Evolutionary conservation across 352 stramenopile genomes (phyloP).

Genomic region (Globisporangium spiculum): DNA sequence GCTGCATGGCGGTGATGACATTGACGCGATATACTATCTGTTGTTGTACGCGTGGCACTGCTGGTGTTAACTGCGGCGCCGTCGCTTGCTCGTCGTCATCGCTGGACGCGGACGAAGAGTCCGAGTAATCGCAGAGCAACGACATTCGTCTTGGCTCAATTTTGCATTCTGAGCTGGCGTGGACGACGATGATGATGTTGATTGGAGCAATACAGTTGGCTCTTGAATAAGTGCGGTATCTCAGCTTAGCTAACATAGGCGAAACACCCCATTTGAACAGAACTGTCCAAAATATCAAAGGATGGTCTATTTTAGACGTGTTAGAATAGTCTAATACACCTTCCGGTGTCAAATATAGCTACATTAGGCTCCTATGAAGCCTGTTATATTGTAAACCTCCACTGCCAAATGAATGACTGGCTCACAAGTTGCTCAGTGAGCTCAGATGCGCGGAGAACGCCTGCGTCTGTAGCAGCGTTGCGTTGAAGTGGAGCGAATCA

Average conservation of each 20-base stretch:
- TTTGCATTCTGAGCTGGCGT: not conserved
- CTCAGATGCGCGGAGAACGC: slow-evolving; percentile 51
- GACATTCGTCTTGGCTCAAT: slow-evolving; percentile 25
- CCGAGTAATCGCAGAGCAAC: slow-evolving; percentile 62
- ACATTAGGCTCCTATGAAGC: not conserved
- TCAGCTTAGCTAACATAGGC: not conserved
- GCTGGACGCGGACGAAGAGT: slow-evolving; percentile 38
- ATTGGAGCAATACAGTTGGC: not conserved
- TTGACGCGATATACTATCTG: slow-evolving; percentile 2
- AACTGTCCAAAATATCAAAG: no score
- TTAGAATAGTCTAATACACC: no score
- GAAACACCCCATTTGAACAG: no score
- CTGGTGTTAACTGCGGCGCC: not conserved
- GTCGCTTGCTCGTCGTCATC: slow-evolving; percentile 23
- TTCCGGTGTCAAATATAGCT: not conserved
- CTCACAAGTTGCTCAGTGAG: slow-evolving; percentile 2
- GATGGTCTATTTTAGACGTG: no score
- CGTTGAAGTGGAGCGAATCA: slow-evolving; percentile 41
- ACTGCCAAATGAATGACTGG: not conserved
- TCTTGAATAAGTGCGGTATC: not conserved
- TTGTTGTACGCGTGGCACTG: not conserved
- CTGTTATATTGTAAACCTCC: no score
- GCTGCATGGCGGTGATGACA: not conserved
- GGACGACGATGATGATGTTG: not conserved
- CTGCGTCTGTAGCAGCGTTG: slow-evolving; percentile 51